Evolutionary conservation across 805 yeast genomes (phyloP).

Genomic region (Pichia gijzeniarum): DNA sequence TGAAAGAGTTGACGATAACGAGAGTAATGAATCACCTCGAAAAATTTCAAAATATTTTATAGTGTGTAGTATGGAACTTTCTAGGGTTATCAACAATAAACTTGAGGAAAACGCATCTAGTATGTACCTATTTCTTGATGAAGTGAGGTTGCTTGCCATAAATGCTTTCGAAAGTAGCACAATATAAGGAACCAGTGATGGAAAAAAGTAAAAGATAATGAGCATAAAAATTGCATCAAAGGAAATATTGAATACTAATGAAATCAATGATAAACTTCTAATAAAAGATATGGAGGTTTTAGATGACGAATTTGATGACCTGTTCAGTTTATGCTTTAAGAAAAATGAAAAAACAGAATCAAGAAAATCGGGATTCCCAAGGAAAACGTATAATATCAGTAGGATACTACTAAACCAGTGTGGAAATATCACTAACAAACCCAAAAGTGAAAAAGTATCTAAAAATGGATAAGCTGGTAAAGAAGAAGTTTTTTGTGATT

Average conservation of each 20-base stretch:
- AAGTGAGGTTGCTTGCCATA: conserved; percentile 30
- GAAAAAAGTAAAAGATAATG: conserved; percentile 16
- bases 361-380: conserved; percentile 24
- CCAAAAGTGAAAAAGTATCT: conserved; percentile 26
- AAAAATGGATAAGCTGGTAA: conserved; percentile 22
- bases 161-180: conserved; percentile 29
- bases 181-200: conserved; percentile 23
- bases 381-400: conserved; percentile 18
- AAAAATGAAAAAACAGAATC: conserved; percentile 25
- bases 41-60: conserved; percentile 13
- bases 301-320: conserved; percentile 11
- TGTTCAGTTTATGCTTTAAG: conserved; percentile 22
- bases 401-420: conserved; percentile 22
- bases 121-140: conserved; percentile 23
- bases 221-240: conserved; percentile 19
- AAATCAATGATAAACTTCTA: conserved; percentile 7
- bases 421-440: conserved; percentile 25
- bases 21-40: conserved; percentile 9
- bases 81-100: conserved; percentile 17
- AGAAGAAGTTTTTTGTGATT: conserved; percentile 7
- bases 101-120: conserved; percentile 27
- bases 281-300: neutral
- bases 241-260: conserved; percentile 12
- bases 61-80: conserved; percentile 9
- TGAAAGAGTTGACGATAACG: conserved; percentile 2